Percentiles rank a stretch among this genome's conserved stretches.
Conservation (phyloP, 106 monocot species). For the Dendrobium nobile region DNA sequence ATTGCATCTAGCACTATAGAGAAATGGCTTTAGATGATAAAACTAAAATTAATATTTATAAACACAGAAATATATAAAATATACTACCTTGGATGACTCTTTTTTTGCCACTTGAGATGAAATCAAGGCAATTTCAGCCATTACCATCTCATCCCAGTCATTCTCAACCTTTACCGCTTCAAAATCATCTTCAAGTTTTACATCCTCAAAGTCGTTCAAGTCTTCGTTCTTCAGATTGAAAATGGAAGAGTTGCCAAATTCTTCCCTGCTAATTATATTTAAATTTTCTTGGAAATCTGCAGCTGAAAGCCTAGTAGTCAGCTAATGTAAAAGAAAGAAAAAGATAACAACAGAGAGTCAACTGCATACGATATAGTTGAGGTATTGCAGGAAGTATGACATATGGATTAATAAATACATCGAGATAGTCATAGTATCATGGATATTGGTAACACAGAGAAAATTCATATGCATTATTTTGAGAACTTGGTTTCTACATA, state of each 20-base stretch:
- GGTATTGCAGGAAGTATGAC: neutral
- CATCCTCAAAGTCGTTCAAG: neutral
- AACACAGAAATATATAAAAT: neutral
- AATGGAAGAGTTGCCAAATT: neutral
- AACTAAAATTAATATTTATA: neutral
- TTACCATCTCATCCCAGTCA: constrained; percentile 7
- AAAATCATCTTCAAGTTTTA: constrained; percentile 1
- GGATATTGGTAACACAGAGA: too few relatives aligned
- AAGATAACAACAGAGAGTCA: too few relatives aligned
- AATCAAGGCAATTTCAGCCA: constrained; percentile 5
- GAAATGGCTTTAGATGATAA: too few relatives aligned
- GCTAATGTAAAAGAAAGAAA: neutral
- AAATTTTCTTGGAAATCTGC: neutral
- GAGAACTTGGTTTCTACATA: too few relatives aligned
- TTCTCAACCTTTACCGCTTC: neutral
- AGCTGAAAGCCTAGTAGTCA: neutral
- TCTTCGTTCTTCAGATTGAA: neutral
- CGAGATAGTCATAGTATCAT: neutral
- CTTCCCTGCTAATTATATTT: neutral
- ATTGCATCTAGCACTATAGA: neutral
- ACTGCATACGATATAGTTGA: neutral
- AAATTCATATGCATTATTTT: too few relatives aligned
- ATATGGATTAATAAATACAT: neutral
- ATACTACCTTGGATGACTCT: neutral
- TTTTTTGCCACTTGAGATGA: neutral